phyloP scores from a whole-genome alignment of 306 rosid species.

The Mimosa pudica region DNA sequence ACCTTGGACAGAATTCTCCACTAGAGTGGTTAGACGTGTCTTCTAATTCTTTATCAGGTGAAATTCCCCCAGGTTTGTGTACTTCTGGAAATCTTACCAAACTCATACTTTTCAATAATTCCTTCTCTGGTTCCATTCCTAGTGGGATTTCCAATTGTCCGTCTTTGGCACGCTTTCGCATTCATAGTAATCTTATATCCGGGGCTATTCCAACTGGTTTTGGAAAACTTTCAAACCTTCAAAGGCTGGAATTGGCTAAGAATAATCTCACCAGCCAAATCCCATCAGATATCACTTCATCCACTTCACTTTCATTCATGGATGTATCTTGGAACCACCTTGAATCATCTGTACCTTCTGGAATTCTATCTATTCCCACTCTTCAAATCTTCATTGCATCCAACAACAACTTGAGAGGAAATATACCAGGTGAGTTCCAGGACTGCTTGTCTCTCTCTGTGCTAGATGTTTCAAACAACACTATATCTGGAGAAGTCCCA shows the following conservation, averaged over 20 bases:
- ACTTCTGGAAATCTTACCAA: constrained; percentile 70
- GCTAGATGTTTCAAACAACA: constrained; percentile 71
- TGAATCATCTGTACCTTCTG: constrained; percentile 67
- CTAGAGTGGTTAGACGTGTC: constrained; percentile 88
- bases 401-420: constrained; percentile 63
- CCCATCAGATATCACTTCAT: constrained; percentile 61
- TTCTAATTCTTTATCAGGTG: constrained; percentile 73
- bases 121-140: constrained; percentile 78
- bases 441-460: constrained; percentile 74
- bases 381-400: constrained; percentile 85
- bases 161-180: constrained; percentile 73
- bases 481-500: constrained; percentile 67
- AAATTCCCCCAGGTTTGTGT: constrained; percentile 81
- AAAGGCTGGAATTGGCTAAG: constrained; percentile 74
- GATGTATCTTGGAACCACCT: constrained; percentile 78
- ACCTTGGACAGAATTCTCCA: constrained; percentile 76
- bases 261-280: constrained; percentile 75
- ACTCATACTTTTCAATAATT: constrained; percentile 86
- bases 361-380: constrained; percentile 61
- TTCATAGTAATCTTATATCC: constrained; percentile 73
- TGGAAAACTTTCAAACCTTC: constrained; percentile 68
- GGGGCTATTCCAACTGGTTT: constrained; percentile 78
- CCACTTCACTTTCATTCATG: constrained; percentile 80
- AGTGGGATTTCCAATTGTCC: constrained; percentile 63
- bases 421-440: constrained; percentile 69